Evolutionary conservation across 2,329 filamentous ascomycete species (phyloP).

Genomic region (Septoria petroselini): DNA sequence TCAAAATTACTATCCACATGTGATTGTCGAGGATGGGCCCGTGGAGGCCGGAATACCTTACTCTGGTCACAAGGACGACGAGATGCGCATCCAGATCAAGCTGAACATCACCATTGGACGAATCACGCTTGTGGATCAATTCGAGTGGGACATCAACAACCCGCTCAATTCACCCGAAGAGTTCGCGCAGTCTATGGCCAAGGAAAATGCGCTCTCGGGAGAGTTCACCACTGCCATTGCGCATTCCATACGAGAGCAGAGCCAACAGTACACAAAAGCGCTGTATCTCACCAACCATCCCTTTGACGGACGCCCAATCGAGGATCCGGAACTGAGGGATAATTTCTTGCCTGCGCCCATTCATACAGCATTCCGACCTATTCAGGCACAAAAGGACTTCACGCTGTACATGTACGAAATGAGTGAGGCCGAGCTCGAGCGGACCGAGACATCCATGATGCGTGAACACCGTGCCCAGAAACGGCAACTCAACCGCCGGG

Average conservation of each 20-base stretch:
- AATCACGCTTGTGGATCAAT: conserved; percentile 91
- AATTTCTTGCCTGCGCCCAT: conserved; percentile 85
- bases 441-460: conserved; percentile 87
- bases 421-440: conserved; percentile 83
- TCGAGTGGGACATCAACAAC: conserved; percentile 99
- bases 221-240: conserved; percentile 98
- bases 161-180: conserved; percentile 90
- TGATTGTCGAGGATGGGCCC: conserved; percentile 84
- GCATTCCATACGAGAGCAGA: conserved; percentile 94
- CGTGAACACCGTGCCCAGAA: conserved; percentile 93
- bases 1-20: conserved; percentile 87
- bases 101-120: conserved; percentile 96
- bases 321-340: conserved; percentile 82
- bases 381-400: conserved; percentile 90
- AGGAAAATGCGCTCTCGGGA: conserved; percentile 83
- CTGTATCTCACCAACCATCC: conserved; percentile 90
- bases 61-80: conserved; percentile 94
- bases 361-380: conserved; percentile 77
- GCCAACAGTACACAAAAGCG: conserved; percentile 88
- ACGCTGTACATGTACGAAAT: conserved; percentile 92
- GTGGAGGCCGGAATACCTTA: conserved; percentile 88
- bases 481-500: conserved; percentile 87
- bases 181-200: conserved; percentile 84
- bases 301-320: conserved; percentile 89
- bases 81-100: conserved; percentile 95